phyloP scores from a whole-genome alignment of 164 flowering plant species.

The Magnolia changhungtana region DNA sequence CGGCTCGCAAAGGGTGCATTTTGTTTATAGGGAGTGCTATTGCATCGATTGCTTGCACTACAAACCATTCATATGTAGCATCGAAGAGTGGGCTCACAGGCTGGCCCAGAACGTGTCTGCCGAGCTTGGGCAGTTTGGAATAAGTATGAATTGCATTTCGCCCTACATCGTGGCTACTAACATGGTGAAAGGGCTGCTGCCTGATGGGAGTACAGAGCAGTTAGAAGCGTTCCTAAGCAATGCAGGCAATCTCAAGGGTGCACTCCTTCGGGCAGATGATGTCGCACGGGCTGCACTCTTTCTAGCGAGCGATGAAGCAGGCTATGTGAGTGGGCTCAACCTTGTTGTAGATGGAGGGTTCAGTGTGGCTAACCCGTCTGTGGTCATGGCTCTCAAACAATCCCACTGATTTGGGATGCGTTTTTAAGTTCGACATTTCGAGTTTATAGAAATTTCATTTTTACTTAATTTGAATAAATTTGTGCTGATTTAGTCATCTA shows the following conservation, averaged over 20 bases:
- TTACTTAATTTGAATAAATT: no score
- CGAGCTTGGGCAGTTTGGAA: constrained; percentile 44
- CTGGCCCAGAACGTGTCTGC: constrained; percentile 30
- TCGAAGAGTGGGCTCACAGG: constrained; percentile 35
- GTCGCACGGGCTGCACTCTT: constrained; percentile 17
- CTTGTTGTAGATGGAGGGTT: constrained; percentile 27
- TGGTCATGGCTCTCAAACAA: neutral
- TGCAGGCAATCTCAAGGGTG: constrained; percentile 15
- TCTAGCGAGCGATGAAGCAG: constrained; percentile 22
- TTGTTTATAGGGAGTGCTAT: constrained; percentile 31
- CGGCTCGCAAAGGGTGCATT: constrained; percentile 26
- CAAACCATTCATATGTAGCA: constrained; percentile 23
- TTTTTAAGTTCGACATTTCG: neutral
- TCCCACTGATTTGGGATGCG: neutral
- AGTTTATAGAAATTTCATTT: no score
- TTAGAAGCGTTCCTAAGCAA: constrained; percentile 2
- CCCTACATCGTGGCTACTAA: constrained; percentile 29
- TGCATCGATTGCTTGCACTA: constrained; percentile 11
- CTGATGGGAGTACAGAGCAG: neutral
- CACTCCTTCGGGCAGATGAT: constrained; percentile 4
- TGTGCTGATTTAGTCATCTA: no score
- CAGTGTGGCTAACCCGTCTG: constrained; percentile 15
- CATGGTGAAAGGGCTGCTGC: constrained; percentile 2
- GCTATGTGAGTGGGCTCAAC: constrained; percentile 25
- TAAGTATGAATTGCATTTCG: constrained; percentile 47